A percentile compares a stretch with the other conserved stretches of the same genome.
phyloP scores from a whole-genome alignment of 2,329 filamentous ascomycete genomes.

The Tolypocladium sp. region DNA sequence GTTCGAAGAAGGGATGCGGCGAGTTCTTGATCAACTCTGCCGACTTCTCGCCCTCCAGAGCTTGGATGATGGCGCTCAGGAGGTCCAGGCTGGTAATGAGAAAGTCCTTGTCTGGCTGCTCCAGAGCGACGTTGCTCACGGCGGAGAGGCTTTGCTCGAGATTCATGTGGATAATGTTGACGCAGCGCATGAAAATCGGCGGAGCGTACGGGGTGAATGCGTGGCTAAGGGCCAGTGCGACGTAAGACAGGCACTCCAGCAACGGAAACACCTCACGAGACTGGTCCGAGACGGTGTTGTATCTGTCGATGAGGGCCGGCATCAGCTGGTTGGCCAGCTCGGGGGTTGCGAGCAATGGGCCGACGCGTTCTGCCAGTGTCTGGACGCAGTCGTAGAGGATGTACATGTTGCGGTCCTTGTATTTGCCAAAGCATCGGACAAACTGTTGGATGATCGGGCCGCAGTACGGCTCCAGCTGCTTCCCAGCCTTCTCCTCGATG shows the following conservation, averaged over 20 bases:
- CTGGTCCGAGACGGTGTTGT: conserved; percentile 78
- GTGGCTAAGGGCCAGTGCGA: conserved; percentile 75
- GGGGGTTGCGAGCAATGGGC: conserved; percentile 68
- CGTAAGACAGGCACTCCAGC: conserved; percentile 92
- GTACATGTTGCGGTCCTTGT: conserved; percentile 99
- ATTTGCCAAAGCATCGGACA: conserved; percentile 82
- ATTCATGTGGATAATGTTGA: conserved; percentile 85
- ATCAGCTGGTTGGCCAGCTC: conserved; percentile 80
- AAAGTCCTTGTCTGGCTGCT: conserved; percentile 92
- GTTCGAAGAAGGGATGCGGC: conserved; percentile 79
- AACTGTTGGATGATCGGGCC: conserved; percentile 87
- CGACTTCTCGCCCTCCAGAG: conserved; percentile 65
- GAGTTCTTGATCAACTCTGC: conserved; percentile 67
- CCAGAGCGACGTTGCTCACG: conserved; percentile 56
- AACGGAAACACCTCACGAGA: conserved; percentile 90
- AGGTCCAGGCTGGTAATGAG: conserved; percentile 91
- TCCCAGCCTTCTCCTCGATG: conserved; percentile 85
- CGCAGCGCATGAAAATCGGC: conserved; percentile 80
- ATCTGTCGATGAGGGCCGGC: conserved; percentile 83
- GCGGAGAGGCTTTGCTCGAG: conserved; percentile 71
- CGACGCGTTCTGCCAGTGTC: conserved; percentile 87
- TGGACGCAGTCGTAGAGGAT: conserved; percentile 98
- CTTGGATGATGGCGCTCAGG: conserved; percentile 86
- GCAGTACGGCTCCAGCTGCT: conserved; percentile 74
- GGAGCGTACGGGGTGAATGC: conserved; percentile 77